These are phyloP conservation scores for Tuber brumale DNA, from an alignment of 495 filamentous ascomycete species.

Conservation along the genomic window DNA sequence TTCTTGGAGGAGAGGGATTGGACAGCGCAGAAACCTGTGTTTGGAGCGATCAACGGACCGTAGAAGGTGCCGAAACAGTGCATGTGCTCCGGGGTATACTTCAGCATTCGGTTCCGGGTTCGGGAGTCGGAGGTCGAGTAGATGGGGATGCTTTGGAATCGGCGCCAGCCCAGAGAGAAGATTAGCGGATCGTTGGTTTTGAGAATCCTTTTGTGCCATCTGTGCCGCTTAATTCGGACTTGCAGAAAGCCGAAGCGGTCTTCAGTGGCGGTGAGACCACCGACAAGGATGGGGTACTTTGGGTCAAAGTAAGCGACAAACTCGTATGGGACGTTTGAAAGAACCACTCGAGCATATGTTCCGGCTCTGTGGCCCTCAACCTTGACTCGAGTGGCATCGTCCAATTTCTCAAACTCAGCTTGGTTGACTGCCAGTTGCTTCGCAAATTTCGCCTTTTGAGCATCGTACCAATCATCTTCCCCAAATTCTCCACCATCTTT, in stretches of 20 bases:
- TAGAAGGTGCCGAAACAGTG: slow-evolving; percentile 95
- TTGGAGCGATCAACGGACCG: slow-evolving; percentile 87
- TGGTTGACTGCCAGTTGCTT: slow-evolving; percentile 94
- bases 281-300: slow-evolving; percentile 76
- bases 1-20: slow-evolving; percentile 83
- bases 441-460: slow-evolving; percentile 87
- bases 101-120: slow-evolving; percentile 91
- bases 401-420: slow-evolving; percentile 77
- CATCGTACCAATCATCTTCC: slow-evolving; percentile 97
- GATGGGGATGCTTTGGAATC: slow-evolving; percentile 85
- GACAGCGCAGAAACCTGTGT: slow-evolving; percentile 89
- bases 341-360: slow-evolving; percentile 81
- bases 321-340: slow-evolving; percentile 82
- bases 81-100: slow-evolving; percentile 97
- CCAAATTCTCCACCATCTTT: slow-evolving; percentile 66
- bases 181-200: slow-evolving; percentile 97
- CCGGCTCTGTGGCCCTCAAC: slow-evolving; percentile 91
- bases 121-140: slow-evolving; percentile 92
- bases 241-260: slow-evolving; percentile 94
- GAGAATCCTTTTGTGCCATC: slow-evolving; percentile 98
- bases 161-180: slow-evolving; percentile 94
- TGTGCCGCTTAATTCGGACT: slow-evolving; percentile 88
- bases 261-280: slow-evolving; percentile 83
- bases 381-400: slow-evolving; percentile 66
- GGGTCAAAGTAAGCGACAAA: slow-evolving; percentile 85